Evolutionary conservation across 108 stramenopile genomes (phyloP), one percentile per base, ranked within the genome.

Genomic region (Aurantiochytrium sp.): DNA sequence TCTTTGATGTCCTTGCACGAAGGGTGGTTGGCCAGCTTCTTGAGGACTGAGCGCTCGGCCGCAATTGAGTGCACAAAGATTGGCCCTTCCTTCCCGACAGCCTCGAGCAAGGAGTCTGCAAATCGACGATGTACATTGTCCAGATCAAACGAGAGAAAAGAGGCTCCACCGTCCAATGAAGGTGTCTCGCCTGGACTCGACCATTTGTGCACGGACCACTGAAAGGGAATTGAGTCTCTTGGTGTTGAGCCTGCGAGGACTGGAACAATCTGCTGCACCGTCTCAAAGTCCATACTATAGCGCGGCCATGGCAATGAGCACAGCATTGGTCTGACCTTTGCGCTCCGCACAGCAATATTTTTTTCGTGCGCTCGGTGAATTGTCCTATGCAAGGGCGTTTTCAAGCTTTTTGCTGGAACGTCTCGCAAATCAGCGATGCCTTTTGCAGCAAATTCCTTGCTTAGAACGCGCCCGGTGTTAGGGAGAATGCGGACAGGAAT

Each of bases 251-350:
- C 76, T n/a, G 76, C 49, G 0, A 83, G 19, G 10, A 83, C 28
- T 12, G 76, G 76, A 35, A 83, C 23, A 35, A 47, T 45, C 23
- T 83, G 76, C 76, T 83, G 76, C 76, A 83, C 76, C 6, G 51
- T 83, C 28, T 83, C 76, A 35, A 83, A 83, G 76, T 83, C 76
- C 76, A 83, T 83, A 28, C 12, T 21, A 23, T 83, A 83, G 16
- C 76, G 45, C n/a, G 76, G 76, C 76, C 76, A 83, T 2, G 49
- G 45, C n/a, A 83, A 53, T 23, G 12, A 12, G 12, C 51, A 6
- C 76, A 83, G 76, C 6, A 1, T 83, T 6, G 12, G 6, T 19
- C 19, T 45, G 49, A 47, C 6, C 12, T 47, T 23, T 23, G 44
- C 28, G 45, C 49, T 53, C 6, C 51, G 51, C 51, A 47, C n/a